A percentile compares a stretch with the other conserved stretches of the same genome.
These are phyloP conservation scores for Lepidopterella palustris DNA, from an alignment of 495 filamentous ascomycete genomes.

Conservation along the genomic window DNA sequence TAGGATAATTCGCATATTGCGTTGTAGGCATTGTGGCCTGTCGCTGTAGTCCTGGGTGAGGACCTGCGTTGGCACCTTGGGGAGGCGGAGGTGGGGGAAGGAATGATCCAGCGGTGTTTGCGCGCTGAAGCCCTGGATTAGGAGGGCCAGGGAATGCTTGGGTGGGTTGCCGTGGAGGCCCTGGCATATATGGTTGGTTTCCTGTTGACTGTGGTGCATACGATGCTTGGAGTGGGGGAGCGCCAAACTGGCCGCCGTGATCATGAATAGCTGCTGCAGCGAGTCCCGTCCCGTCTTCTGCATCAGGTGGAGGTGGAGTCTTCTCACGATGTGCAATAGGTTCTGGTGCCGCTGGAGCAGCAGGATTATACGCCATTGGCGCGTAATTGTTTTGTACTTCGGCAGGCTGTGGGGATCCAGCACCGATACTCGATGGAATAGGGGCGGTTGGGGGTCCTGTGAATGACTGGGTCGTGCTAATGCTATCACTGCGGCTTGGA, in stretches of 20 bases:
- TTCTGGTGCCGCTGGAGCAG: conserved; percentile 79
- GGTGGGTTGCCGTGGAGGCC: conserved; percentile 27
- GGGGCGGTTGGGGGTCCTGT: conserved; percentile 43
- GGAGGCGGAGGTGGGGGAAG: conserved; percentile 26
- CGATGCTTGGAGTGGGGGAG: conserved; percentile 16
- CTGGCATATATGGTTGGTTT: conserved; percentile 36
- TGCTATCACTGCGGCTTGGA: conserved; percentile 30
- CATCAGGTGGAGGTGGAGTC: conserved; percentile 76
- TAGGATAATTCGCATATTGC: conserved; percentile 23
- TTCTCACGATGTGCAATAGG: conserved; percentile 79
- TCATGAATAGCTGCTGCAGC: conserved; percentile 62
- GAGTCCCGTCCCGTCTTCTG: conserved; percentile 62
- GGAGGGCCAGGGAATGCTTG: conserved; percentile 32
- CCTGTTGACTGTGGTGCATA: conserved; percentile 44
- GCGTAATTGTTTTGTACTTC: conserved; percentile 37
- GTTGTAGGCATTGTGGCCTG: no score
- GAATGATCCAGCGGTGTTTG: conserved; percentile 20
- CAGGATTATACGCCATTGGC: conserved; percentile 89
- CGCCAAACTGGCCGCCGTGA: conserved; percentile 34
- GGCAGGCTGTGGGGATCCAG: conserved; percentile 13
- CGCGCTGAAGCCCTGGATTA: conserved; percentile 19
- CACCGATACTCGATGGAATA: conserved; percentile 38
- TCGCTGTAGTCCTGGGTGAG: conserved; percentile 16
- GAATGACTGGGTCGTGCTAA: conserved; percentile 36
- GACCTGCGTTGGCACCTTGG: conserved; percentile 11